Evolutionary conservation across 495 filamentous ascomycete genomes (phyloP).

Genomic region (Staphylotrichum tortipilum): DNA sequence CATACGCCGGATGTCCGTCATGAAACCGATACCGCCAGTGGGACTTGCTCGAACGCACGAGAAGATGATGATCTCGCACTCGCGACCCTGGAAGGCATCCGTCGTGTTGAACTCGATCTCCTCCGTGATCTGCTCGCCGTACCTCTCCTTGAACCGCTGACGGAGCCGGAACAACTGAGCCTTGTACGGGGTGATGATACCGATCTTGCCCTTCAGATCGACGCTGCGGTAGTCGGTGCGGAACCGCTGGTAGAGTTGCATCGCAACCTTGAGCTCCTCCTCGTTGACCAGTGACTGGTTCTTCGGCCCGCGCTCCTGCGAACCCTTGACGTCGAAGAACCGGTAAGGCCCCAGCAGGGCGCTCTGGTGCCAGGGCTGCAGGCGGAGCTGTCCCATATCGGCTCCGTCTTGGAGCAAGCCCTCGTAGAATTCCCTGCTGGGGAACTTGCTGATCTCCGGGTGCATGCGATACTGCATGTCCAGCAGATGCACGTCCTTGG

Average conservation of each 20-base stretch:
- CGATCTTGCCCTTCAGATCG: slow-evolving; percentile 75
- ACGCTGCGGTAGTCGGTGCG: slow-evolving; percentile 57
- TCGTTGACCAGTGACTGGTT: slow-evolving; percentile 87
- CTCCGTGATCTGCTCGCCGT: slow-evolving; percentile 65
- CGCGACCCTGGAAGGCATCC: slow-evolving; percentile 93
- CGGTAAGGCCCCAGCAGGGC: slow-evolving; percentile 78
- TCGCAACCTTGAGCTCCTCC: slow-evolving; percentile 74
- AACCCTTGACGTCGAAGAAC: slow-evolving; percentile 94
- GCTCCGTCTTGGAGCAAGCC: slow-evolving; percentile 73
- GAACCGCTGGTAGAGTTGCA: slow-evolving; percentile 73
- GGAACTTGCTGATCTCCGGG: slow-evolving; percentile 85
- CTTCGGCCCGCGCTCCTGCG: slow-evolving; percentile 64
- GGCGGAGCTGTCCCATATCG: slow-evolving; percentile 66
- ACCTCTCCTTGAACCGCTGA: slow-evolving; percentile 56
- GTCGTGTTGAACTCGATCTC: slow-evolving; percentile 95
- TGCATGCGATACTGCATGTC: slow-evolving; percentile 99
- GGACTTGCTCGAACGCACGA: slow-evolving; percentile 89
- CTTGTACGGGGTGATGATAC: slow-evolving; percentile 96
- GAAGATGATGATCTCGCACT: slow-evolving; percentile 97
- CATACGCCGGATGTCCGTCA: slow-evolving; percentile 97
- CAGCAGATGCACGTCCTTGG: slow-evolving; percentile 82
- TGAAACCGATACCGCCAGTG: slow-evolving; percentile 90
- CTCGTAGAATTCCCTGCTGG: slow-evolving; percentile 87
- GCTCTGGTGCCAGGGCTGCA: slow-evolving; percentile 77
- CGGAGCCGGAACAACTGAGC: slow-evolving; percentile 78